Conservation (phyloP, 2,329 filamentous ascomycete genomes). For the Chrysosphaeria jannelii region DNA sequence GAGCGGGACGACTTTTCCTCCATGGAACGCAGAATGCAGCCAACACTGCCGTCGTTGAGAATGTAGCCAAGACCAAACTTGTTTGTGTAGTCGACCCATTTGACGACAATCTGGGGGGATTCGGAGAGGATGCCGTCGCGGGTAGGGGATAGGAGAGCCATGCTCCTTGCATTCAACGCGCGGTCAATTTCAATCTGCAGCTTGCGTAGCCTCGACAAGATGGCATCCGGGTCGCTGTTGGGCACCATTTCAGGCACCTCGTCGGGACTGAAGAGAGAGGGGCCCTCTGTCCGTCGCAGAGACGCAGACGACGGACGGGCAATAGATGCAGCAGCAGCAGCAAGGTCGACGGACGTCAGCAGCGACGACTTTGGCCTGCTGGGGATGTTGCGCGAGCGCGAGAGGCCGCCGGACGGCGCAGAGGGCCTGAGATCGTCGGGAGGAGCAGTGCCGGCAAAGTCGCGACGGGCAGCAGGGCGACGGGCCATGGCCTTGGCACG, state of each 20-base stretch:
- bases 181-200: slow-evolving; percentile 30
- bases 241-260: slow-evolving; percentile 20
- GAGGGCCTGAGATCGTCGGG: too few species aligned
- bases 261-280: slow-evolving; percentile 18
- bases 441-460: too few species aligned
- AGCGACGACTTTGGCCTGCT: too few species aligned
- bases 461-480: too few species aligned
- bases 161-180: slow-evolving; percentile 29
- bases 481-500: too few species aligned
- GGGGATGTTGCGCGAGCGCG: too few species aligned
- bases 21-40: slow-evolving; percentile 32
- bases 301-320: neutral
- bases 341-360: too few species aligned
- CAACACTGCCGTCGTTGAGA: slow-evolving; percentile 51
- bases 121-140: slow-evolving; percentile 26
- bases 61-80: slow-evolving; percentile 68
- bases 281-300: neutral
- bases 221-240: slow-evolving; percentile 23
- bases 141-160: slow-evolving; percentile 22
- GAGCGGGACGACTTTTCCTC: slow-evolving; percentile 7
- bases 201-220: slow-evolving; percentile 22
- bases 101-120: slow-evolving; percentile 34
- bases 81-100: slow-evolving; percentile 75
- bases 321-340: neutral
- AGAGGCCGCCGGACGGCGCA: too few species aligned